Evolutionary conservation across 2,329 filamentous ascomycete genomes (phyloP).

Genomic region (Pyrenochaeta sp.): DNA sequence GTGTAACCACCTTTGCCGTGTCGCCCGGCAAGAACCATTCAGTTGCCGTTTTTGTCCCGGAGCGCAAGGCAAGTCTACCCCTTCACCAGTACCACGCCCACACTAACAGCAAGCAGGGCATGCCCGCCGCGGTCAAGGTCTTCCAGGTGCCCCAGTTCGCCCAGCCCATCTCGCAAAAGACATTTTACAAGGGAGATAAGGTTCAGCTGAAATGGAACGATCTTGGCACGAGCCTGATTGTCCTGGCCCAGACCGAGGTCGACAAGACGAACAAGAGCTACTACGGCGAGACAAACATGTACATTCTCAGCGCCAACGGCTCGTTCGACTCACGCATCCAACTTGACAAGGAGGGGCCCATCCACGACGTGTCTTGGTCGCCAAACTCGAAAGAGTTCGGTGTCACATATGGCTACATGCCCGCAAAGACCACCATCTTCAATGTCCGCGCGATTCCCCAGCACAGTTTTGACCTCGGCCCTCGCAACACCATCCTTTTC

Average conservation of each 20-base stretch:
- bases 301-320: constrained; percentile 90
- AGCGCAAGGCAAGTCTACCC: constrained; percentile 77
- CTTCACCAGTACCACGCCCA: not conserved
- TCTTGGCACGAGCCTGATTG: constrained; percentile 87
- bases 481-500: constrained; percentile 94
- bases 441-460: constrained; percentile 84
- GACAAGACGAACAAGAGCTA: constrained; percentile 99
- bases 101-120: constrained; percentile 67
- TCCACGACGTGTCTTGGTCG: constrained; percentile 98
- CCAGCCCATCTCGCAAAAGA: constrained; percentile 90
- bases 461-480: constrained; percentile 85
- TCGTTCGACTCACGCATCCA: constrained; percentile 91
- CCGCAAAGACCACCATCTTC: constrained; percentile 98
- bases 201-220: constrained; percentile 99
- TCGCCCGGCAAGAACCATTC: constrained; percentile 90
- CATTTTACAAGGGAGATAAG: constrained; percentile 99
- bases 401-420: constrained; percentile 98
- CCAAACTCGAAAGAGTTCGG: constrained; percentile 98
- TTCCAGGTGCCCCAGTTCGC: constrained; percentile 91
- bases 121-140: constrained; percentile 92
- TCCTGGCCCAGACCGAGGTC: constrained; percentile 96
- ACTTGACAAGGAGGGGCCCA: constrained; percentile 95
- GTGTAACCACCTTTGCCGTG: constrained; percentile 86
- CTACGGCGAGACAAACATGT: constrained; percentile 97
- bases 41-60: constrained; percentile 92